Conservation (phyloP, 208 protist genomes). For the Balamuthia mandrillaris region DNA sequence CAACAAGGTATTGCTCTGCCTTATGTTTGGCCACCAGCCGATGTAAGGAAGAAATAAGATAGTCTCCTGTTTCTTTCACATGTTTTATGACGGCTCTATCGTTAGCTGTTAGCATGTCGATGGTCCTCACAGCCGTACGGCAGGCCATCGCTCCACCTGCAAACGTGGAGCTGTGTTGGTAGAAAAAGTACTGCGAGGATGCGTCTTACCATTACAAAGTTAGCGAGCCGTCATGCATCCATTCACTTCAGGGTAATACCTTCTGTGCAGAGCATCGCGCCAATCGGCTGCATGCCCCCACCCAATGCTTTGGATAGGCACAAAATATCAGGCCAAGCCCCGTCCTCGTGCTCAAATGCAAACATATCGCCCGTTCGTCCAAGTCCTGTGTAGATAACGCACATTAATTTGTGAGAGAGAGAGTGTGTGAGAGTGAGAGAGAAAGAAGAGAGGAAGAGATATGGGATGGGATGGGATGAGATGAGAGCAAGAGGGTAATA, state of each 20-base stretch:
- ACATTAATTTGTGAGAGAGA: not conserved
- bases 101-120: not conserved
- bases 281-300: conserved; percentile 80
- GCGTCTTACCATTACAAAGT: not conserved
- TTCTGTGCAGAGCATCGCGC: not conserved
- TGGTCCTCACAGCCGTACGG: not conserved
- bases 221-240: not conserved
- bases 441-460: no score
- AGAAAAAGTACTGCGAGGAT: not conserved
- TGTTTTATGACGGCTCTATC: not conserved
- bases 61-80: not conserved
- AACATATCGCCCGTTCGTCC: conserved; percentile 70
- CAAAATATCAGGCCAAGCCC: conserved; percentile 78
- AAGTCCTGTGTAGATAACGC: not conserved
- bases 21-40: no score
- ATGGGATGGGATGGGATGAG: not conserved
- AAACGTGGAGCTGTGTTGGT: conserved; percentile 14
- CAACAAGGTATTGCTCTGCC: no score
- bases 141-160: not conserved
- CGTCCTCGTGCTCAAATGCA: conserved; percentile 55
- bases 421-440: not conserved
- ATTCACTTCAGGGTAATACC: not conserved
- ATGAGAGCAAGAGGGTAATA: not conserved
- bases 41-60: not conserved
- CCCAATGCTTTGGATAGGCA: conserved; percentile 82